Conservation (phyloP, 169 alveolate species). For the Plasmodium blacklocki region DNA sequence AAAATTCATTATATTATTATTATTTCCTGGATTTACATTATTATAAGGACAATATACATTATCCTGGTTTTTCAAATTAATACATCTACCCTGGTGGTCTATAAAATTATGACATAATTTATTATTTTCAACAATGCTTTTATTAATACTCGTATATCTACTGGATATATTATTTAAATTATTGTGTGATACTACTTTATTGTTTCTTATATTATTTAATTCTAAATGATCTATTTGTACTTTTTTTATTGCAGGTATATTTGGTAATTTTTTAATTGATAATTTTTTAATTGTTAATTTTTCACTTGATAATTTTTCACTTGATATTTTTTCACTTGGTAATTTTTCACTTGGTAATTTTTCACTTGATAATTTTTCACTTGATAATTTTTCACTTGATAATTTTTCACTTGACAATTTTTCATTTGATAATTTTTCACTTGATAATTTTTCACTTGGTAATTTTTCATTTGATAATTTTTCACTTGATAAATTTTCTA, state of each 20-base stretch:
- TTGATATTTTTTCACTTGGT: not conserved
- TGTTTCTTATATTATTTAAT: not conserved
- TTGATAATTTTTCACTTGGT: not conserved
- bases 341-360: not conserved
- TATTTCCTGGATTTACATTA: not conserved
- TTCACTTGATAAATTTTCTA: not conserved
- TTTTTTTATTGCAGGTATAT: not conserved
- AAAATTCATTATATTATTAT: conserved; percentile 12
- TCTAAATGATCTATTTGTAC: not conserved
- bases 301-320: not conserved
- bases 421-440: not conserved
- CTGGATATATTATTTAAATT: not conserved
- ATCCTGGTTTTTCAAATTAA: not conserved
- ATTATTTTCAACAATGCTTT: not conserved
- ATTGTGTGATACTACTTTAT: not conserved
- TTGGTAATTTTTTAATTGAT: not conserved
- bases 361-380: not conserved
- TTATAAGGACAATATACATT: not conserved
- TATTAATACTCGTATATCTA: not conserved
- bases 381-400: too few species aligned
- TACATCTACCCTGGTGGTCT: not conserved
- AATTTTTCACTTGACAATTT: not conserved
- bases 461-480: not conserved
- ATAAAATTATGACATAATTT: not conserved
- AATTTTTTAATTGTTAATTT: not conserved